Base-by-base conservation (phyloP, 768 basidiomycete species). In the Kwoniella sp. region DNA sequence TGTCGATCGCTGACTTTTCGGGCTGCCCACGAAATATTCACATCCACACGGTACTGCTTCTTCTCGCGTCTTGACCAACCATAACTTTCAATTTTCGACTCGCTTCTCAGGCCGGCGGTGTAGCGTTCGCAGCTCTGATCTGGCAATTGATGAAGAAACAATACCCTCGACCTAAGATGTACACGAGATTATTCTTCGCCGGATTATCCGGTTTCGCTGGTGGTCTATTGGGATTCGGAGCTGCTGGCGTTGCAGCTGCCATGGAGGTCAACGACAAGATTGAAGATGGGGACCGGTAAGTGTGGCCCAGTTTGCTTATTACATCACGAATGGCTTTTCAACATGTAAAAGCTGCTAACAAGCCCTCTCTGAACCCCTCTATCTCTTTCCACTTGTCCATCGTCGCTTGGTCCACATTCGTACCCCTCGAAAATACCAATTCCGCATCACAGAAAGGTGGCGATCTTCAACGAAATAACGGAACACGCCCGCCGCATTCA, bases 261-360 rank as follows among this genome's bases (percentile, higher is more conserved):
- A 64, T 64, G 62, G 62, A 64, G 48, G 62, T 64, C 7, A 64
- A 56, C 24, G 62, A 64, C 24, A 56, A 58, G 50, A 64, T 64
- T 27, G 40, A 64, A 26, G 62, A 64, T 64, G 62, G 62, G 3
- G 62, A 64, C 30, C 55, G 62, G 62, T 64, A 46, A 52, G 62
- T 62, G 17, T 15, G 17, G 17, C 3, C 17, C 40, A 19, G 6
- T 13, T 33, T 33, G 6, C 13, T 13, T 33, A 24, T 12, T 21
- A 19, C n/a, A 13, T 33, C 33, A 33, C 6, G n/a, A n/a, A n/a
- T n/a, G n/a, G n/a, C n/a, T n/a, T n/a, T n/a, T n/a, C n/a, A n/a
- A n/a, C n/a, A n/a, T n/a, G n/a, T n/a, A n/a, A n/a, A n/a, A n/a
- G n/a, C n/a, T n/a, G n/a, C n/a, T n/a, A n/a, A n/a, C n/a, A n/a